phyloP scores from a whole-genome alignment of 2,329 filamentous ascomycete genomes.

The Rhexocercosporidium sp. region DNA sequence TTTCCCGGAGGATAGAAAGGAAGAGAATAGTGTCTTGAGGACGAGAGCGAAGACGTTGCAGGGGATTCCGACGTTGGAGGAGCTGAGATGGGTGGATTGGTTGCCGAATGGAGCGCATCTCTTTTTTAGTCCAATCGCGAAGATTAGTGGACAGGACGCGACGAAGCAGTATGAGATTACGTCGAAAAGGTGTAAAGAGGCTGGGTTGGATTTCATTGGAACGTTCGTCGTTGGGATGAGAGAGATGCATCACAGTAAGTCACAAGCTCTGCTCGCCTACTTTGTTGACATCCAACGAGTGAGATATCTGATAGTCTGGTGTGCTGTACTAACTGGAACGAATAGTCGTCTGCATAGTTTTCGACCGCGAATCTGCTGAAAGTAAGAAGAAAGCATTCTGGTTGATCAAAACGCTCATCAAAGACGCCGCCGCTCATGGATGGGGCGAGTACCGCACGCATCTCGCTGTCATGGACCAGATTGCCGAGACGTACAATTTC shows the following conservation, averaged over 20 bases:
- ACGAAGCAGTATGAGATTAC: constrained; percentile 50
- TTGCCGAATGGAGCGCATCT: constrained; percentile 56
- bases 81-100: constrained; percentile 54
- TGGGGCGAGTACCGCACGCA: constrained; percentile 54
- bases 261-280: neutral
- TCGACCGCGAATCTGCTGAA: constrained; percentile 50
- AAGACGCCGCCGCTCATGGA: constrained; percentile 47
- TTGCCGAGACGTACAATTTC: constrained; percentile 47
- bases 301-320: too few species aligned
- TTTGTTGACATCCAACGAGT: neutral
- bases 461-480: constrained; percentile 51
- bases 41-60: constrained; percentile 41
- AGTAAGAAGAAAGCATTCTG: constrained; percentile 45
- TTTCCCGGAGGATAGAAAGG: constrained; percentile 37
- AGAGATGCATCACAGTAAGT: constrained; percentile 57
- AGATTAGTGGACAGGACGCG: constrained; percentile 54
- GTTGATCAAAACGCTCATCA: constrained; percentile 48
- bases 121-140: constrained; percentile 58
- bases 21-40: constrained; percentile 34
- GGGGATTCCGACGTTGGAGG: constrained; percentile 38
- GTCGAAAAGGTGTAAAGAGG: constrained; percentile 46
- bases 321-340: neutral
- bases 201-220: constrained; percentile 56
- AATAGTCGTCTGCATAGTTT: constrained; percentile 55
- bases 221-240: constrained; percentile 54